Evolutionary conservation across 768 basidiomycete species (phyloP), one percentile per base, ranked within the genome.

Genomic region (Kwoniella dejecticola): DNA sequence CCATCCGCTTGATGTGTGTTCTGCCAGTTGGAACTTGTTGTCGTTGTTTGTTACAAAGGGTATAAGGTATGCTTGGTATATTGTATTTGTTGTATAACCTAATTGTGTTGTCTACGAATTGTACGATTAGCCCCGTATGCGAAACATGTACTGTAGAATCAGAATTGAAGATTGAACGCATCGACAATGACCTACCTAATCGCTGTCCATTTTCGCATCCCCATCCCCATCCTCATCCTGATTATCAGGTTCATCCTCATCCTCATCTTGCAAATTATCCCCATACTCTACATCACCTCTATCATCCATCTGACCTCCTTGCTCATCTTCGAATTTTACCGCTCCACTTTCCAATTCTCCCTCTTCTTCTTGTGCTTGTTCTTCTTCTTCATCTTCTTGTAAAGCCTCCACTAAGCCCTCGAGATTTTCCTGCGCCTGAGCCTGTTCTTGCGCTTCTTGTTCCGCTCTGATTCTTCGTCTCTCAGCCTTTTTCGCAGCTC

Each of bases 241-340:
- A 31, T 67, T 66, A 64, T 71, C 72, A 40, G 69, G 69, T 59
- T 74, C 70, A 57, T 74, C 72, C 27, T 70, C 64, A 45, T 70
- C 70, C 45, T 60, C 62, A 26, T 61, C 55, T 31, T n/a, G n/a
- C n/a, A 56, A 48, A 12, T 60, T 60, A 61, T 76, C 74, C 2
- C 68, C 70, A 62, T 74, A 71, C 47, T 74, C 72, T 1, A 74
- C 70, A 56, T 74, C 70, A 5, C 70, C 72, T 56, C 68, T 63
- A 63, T 74, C 72, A 29, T 66, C 67, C 62, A 74, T 71, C 26
- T 60, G 52, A 19, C 66, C 62, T 40, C 72, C 74, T 13, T 49
- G 65, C 23, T 63, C 74, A 55, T 60, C 50, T 11, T 57, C 66
- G 21, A 50, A 50, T 29, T 31, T 8, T n/a, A 57, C 67, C 33